Evolutionary conservation across 2,329 filamentous ascomycete genomes (phyloP).

Genomic region (Botryotinia globosa): DNA sequence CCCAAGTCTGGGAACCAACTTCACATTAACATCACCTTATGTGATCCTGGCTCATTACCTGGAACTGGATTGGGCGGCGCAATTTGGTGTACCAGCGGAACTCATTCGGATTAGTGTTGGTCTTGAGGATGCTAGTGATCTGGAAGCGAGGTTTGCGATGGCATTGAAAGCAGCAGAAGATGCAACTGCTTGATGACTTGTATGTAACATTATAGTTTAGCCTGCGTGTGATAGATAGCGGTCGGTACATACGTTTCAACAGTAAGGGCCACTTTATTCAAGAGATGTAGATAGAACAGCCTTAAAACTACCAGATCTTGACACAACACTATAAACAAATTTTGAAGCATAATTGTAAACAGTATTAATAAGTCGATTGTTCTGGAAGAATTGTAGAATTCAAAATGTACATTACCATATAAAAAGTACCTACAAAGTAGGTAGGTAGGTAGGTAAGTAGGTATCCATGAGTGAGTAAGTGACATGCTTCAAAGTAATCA

Average conservation of each 20-base stretch:
- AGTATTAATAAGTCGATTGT: background rate
- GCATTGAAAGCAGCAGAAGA: conserved; percentile 62
- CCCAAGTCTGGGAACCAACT: conserved; percentile 93
- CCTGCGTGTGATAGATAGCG: conserved; percentile 3
- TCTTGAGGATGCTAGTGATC: conserved; percentile 69
- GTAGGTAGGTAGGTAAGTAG: background rate
- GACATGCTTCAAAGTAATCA: background rate
- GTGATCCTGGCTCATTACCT: conserved; percentile 87
- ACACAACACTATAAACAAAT: background rate
- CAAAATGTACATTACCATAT: background rate
- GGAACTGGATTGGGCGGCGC: conserved; percentile 85
- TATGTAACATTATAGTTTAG: background rate
- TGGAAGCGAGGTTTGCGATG: conserved; percentile 61
- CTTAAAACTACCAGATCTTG: background rate
- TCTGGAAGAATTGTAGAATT: background rate
- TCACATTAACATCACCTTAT: conserved; percentile 88
- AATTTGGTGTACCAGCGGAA: conserved; percentile 76
- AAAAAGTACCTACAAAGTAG: background rate
- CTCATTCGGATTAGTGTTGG: conserved; percentile 87
- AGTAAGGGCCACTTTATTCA: background rate
- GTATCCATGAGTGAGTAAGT: background rate
- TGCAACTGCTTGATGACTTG: conserved; percentile 21
- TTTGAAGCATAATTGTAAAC: background rate
- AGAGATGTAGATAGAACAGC: background rate
- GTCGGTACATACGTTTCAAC: background rate